A percentile compares a stretch with the other conserved stretches of the same genome.
Evolutionary conservation across 2,329 filamentous ascomycete genomes (phyloP).

Genomic region (Colletotrichum cordylinicola): DNA sequence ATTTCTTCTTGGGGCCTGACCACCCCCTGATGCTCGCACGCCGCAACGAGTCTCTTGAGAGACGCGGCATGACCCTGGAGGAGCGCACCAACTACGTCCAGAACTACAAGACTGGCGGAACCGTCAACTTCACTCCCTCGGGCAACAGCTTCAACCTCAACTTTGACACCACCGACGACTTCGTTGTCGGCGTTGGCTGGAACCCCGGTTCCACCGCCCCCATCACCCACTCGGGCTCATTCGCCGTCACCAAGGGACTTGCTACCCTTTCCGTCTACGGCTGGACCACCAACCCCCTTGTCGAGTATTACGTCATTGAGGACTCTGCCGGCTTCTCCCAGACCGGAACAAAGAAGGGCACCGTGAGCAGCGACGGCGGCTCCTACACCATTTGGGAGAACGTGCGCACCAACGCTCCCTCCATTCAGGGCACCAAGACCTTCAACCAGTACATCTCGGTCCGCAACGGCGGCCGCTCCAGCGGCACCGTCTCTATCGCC

Average conservation of each 20-base stretch:
- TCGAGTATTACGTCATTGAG: slow-evolving; percentile 66
- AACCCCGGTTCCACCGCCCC: neutral
- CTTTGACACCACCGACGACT: slow-evolving; percentile 22
- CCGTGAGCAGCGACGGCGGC: slow-evolving; percentile 35
- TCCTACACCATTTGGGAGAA: slow-evolving; percentile 40
- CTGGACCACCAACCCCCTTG: slow-evolving; percentile 58
- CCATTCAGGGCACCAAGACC: slow-evolving; percentile 51
- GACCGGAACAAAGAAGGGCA: slow-evolving; percentile 35
- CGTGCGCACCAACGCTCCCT: slow-evolving; percentile 46
- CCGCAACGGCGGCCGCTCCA: slow-evolving; percentile 34
- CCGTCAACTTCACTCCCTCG: slow-evolving; percentile 19
- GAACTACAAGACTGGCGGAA: slow-evolving; percentile 23
- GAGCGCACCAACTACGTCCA: slow-evolving; percentile 22
- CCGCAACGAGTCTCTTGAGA: neutral
- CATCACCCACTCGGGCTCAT: neutral
- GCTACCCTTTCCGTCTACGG: slow-evolving; percentile 49
- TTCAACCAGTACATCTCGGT: slow-evolving; percentile 56
- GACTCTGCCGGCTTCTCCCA: neutral
- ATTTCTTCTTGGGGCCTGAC: neutral
- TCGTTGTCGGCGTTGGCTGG: slow-evolving; percentile 24
- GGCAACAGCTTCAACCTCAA: slow-evolving; percentile 17
- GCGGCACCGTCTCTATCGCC: slow-evolving; percentile 52
- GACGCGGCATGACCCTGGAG: neutral
- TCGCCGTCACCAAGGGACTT: neutral
- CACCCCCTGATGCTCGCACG: neutral